Evolutionary conservation across 768 basidiomycete species (phyloP).

Genomic region (Xerocomus spinulosus): DNA sequence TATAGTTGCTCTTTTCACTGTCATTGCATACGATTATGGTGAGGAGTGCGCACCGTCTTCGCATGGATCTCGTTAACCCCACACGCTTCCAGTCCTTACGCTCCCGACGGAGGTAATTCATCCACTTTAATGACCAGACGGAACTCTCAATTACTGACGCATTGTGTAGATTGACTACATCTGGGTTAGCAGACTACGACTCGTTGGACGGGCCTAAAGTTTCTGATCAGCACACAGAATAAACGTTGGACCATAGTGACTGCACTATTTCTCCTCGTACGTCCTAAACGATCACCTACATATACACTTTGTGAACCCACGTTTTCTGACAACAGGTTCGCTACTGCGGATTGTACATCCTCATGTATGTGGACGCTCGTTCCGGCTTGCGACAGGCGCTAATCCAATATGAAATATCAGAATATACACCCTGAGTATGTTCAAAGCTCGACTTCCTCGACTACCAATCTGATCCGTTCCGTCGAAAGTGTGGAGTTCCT

Average conservation of each 20-base stretch:
- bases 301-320: background rate
- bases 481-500: constrained; percentile 2
- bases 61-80: too few species aligned
- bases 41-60: background rate
- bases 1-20: constrained; percentile 5
- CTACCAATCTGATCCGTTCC: background rate
- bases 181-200: background rate
- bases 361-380: background rate
- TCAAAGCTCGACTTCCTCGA: background rate
- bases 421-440: background rate
- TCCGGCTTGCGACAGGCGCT: background rate
- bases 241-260: constrained; percentile 1
- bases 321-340: background rate
- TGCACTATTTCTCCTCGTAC: background rate
- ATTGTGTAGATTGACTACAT: constrained; percentile 2
- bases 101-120: constrained; percentile 6
- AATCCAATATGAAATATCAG: background rate
- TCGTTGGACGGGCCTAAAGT: background rate
- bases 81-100: constrained; percentile 3
- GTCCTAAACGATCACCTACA: background rate
- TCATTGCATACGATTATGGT: constrained; percentile 11
- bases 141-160: background rate
- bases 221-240: background rate
- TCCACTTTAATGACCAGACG: background rate
- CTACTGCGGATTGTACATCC: constrained; percentile 2